Conservation (phyloP, 1,139 yeast genomes). For the Saccharomyces hybrid region DNA sequence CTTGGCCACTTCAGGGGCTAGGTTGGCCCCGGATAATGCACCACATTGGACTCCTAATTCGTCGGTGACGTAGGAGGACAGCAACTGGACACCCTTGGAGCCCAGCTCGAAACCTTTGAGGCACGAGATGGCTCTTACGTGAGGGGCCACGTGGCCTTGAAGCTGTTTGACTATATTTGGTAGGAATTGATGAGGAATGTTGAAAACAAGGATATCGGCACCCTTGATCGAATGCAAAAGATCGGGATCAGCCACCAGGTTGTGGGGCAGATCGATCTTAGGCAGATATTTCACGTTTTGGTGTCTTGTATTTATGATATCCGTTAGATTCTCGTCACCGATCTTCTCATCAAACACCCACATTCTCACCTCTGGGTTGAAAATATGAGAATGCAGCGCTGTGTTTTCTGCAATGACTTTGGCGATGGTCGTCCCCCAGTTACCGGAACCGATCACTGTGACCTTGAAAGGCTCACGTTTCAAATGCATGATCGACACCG, state of each 20-base stretch:
- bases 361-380: conserved; percentile 68
- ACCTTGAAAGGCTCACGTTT: conserved; percentile 37
- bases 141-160: conserved; percentile 60
- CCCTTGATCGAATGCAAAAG: conserved; percentile 59
- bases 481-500: conserved; percentile 10
- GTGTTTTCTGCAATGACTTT: conserved; percentile 86
- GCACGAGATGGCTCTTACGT: conserved; percentile 81
- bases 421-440: conserved; percentile 94
- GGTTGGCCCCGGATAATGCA: conserved; percentile 86
- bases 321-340: conserved; percentile 66
- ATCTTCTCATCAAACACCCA: conserved; percentile 85
- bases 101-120: conserved; percentile 83
- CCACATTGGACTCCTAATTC: conserved; percentile 82
- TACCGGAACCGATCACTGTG: conserved; percentile 63
- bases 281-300: conserved; percentile 87
- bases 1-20: conserved; percentile 89
- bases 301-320: conserved; percentile 75
- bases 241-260: conserved; percentile 78
- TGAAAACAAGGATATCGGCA: conserved; percentile 78
- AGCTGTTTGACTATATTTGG: conserved; percentile 64
- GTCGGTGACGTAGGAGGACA: conserved; percentile 66
- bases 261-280: conserved; percentile 66
- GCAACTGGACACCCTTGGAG: conserved; percentile 68
- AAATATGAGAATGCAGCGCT: conserved; percentile 55
- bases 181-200: conserved; percentile 89